Conservation (phyloP, 1,284 basidiomycete species). For the Dichomitus squalens region DNA sequence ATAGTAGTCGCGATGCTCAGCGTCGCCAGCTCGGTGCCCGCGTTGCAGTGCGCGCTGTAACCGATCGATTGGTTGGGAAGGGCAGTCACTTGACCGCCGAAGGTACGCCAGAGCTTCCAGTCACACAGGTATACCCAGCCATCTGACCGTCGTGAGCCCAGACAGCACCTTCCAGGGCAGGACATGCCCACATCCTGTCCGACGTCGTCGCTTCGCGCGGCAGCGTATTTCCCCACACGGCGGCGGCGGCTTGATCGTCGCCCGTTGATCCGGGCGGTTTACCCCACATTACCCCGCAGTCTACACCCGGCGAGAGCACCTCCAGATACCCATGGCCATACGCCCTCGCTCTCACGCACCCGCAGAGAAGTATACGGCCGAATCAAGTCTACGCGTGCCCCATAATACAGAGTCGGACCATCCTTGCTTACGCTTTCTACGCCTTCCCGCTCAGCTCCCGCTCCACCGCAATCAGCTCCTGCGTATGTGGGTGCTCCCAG, state of each 20-base stretch:
- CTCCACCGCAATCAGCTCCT: constrained; percentile 68
- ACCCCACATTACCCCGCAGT: constrained; percentile 22
- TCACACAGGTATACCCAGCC: constrained; percentile 5
- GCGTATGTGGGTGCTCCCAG: constrained; percentile 72
- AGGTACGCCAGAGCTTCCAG: constrained; percentile 10
- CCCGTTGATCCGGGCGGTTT: constrained; percentile 14
- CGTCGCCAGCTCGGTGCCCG: constrained; percentile 13
- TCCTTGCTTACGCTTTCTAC: background rate
- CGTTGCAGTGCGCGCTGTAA: constrained; percentile 16
- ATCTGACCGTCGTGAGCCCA: constrained; percentile 6
- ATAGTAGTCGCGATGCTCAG: background rate
- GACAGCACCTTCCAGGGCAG: background rate
- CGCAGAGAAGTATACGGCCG: background rate
- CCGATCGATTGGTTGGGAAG: constrained; percentile 24
- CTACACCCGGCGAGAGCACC: background rate
- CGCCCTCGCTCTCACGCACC: background rate
- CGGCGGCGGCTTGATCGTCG: constrained; percentile 10
- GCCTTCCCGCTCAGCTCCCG: constrained; percentile 52
- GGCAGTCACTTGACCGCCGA: constrained; percentile 20
- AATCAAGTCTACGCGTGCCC: background rate
- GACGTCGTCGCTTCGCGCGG: constrained; percentile 11
- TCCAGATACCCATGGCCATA: background rate
- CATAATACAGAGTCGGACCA: background rate
- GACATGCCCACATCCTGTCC: constrained; percentile 3
- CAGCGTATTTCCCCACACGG: constrained; percentile 3